These are phyloP conservation scores for Scenedesmus sp. DNA, from an alignment of 163 green algal genomes.

Conservation along the genomic window DNA sequence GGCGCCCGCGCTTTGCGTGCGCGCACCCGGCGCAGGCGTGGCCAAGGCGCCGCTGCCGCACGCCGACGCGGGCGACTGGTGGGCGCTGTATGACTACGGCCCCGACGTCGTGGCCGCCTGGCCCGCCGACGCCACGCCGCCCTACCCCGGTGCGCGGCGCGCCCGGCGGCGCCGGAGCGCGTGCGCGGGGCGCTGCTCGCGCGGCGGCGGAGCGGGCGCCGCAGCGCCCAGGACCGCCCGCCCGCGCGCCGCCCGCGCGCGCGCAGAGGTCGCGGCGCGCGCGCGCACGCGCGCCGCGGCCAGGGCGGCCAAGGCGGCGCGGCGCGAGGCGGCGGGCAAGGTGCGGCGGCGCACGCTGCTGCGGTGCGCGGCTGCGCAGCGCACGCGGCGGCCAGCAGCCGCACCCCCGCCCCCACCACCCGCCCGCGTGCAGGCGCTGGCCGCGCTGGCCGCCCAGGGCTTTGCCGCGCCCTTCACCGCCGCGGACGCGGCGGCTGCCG, in stretches of 20 bases:
- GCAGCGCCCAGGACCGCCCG: not conserved
- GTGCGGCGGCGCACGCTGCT: too few species aligned
- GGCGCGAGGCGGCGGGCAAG: not conserved
- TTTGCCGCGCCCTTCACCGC: slow-evolving; percentile 19
- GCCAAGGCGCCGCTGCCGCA: slow-evolving; percentile 75
- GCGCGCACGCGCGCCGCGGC: slow-evolving; percentile 34
- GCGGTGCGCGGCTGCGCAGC: too few species aligned
- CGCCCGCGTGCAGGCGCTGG: too few species aligned
- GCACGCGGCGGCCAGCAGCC: too few species aligned
- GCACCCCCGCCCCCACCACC: too few species aligned
- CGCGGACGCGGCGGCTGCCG: not conserved
- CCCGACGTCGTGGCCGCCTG: slow-evolving; percentile 80
- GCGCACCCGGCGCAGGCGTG: slow-evolving; percentile 23
- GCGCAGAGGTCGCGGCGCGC: slow-evolving; percentile 49
- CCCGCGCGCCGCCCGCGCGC: too few species aligned
- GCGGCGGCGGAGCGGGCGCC: not conserved
- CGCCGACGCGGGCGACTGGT: slow-evolving; percentile 91
- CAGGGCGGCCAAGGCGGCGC: not conserved
- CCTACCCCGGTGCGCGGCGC: slow-evolving; percentile 77
- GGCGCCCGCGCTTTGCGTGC: not conserved
- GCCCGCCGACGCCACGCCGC: slow-evolving; percentile 74
- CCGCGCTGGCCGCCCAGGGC: not conserved
- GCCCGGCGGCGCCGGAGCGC: too few species aligned
- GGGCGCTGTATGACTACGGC: slow-evolving; percentile 94
- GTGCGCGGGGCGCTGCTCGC: not conserved